Evolutionary conservation across 192 early-diverging fungal species (phyloP), one percentile per base, ranked within the genome.

Genomic region (Geosiphon pyriformis): DNA sequence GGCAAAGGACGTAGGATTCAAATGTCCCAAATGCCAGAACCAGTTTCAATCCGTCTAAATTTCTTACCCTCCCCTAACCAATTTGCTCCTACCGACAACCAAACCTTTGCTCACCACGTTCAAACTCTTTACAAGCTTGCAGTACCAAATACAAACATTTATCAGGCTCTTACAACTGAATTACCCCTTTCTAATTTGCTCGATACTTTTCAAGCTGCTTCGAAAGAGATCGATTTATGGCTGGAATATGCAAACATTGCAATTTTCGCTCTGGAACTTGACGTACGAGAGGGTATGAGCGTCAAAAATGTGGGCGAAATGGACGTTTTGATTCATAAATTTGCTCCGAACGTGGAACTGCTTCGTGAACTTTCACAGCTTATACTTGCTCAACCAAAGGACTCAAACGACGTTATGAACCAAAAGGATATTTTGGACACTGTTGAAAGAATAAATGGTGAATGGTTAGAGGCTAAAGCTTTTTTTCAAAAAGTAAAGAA

Each of bases 391-490:
- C 69, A 71, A 18, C 68, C 71, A 58, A 78, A 67, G 17, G 61
- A 54, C 6, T 63, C 63, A 11, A 31, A 66, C 26, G 68, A 72
- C 25, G 67, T 62, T 0, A 48, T 71, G 0, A 61, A 69, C 18
- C 10, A 29, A 11, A 59, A 71, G 25, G 35, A 66, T 26, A 50
- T 81, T 17, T 65, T 73, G 7, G 69, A 71, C 25, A 59, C 73
- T 7, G 68, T 77, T 11, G 78, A 72, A 11, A 79, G 74, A 50
- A 68, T 84, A 25, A 74, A 80, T 58, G 72, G 74, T 22, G 81
- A 82, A 54, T 85, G 83, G 83, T 71, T 75, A n/a, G 79, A 78
- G 6, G 70, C 79, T 26, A 80, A 80, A 54, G 74, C 82, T 51
- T 82, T 78, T 61, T 72, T 82, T n/a, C 70, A 77, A 27, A 80